Base-by-base conservation (phyloP, 495 filamentous ascomycete genomes). In the Paragyromitra xinjiangensis region DNA sequence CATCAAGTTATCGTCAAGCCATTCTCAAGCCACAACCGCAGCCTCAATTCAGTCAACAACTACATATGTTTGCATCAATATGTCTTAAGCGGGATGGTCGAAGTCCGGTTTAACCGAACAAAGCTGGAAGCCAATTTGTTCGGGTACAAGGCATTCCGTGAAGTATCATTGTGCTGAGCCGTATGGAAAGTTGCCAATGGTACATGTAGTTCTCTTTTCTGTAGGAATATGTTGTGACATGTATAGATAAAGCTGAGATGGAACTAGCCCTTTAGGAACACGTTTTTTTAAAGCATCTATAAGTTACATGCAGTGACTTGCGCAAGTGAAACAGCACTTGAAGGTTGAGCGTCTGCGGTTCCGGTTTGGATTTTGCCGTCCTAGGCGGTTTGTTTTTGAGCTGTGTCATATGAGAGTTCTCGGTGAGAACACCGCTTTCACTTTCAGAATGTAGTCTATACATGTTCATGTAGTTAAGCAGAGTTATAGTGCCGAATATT, bases 191-290 rank as follows among this genome's bases (percentile, higher is more conserved):
- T 19, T 24, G 44, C 42, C 40, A 50, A 48, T 48, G 24, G 8
- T 8, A 7, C 14, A 3, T 53, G 19, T 8, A 22, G n/a, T 53
- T 53, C 19, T 53, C 50, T 19, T 53, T 14, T 48, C 40, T 64
- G 19, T 22, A 39, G 9, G 40, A 26, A 26, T 34, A 64, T 64
- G 39, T 8, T 45, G 39, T 45, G 61, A 48, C 42, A 65, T 65
- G 58, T 24, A 62, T 62, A 14, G 29, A 14, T 26, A 59, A 16
- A 53, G 37, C 50, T 61, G 55, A 58, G 67, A 42, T n/a, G 53
- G 51, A 70, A n/a, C 50, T 22, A 44, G 51, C 58, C 58, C 26
- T 39, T 37, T 51, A 59, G 26, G 53, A 70, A 70, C 53, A 34
- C 67, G 67, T 50, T 61, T 22, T 48, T 37, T 53, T 19, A 0